A percentile compares a stretch with the other conserved stretches of the same genome.
These are phyloP conservation scores for Paragyromitra xinjiangensis DNA, from an alignment of 495 filamentous ascomycete species.

Conservation along the genomic window DNA sequence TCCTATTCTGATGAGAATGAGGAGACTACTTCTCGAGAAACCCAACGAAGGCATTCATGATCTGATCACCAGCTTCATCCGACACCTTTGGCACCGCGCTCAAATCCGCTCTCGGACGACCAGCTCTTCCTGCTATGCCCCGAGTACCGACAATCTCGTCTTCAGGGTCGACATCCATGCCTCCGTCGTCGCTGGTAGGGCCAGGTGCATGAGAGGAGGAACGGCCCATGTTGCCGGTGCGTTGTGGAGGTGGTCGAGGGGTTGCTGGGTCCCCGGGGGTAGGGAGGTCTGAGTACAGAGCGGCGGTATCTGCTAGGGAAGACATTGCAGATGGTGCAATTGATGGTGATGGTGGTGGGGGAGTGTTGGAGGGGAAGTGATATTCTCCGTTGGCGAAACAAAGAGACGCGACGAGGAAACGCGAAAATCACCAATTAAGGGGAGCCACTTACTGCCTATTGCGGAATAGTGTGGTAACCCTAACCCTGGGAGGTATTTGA, in stretches of 20 bases:
- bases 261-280: conserved; percentile 48
- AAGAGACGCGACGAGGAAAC: conserved; percentile 53
- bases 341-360: conserved; percentile 9
- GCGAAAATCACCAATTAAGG: conserved; percentile 47
- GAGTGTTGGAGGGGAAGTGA: conserved; percentile 9
- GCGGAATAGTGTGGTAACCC: conserved; percentile 21
- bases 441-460: conserved; percentile 47
- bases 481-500: conserved; percentile 10
- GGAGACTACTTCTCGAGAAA: conserved; percentile 79
- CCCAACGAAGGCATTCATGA: conserved; percentile 84
- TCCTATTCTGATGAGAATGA: conserved; percentile 33
- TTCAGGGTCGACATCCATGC: conserved; percentile 56
- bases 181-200: conserved; percentile 53
- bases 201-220: conserved; percentile 48
- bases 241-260: conserved; percentile 44
- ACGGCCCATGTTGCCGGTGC: conserved; percentile 35
- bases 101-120: conserved; percentile 51
- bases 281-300: conserved; percentile 55
- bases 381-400: conserved; percentile 14
- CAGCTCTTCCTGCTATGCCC: conserved; percentile 45
- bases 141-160: conserved; percentile 56
- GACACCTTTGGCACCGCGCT: conserved; percentile 80
- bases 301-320: conserved; percentile 55
- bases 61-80: conserved; percentile 83
- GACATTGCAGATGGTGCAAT: conserved; percentile 50